Evolutionary conservation across 495 filamentous ascomycete genomes (phyloP).

Genomic region (Penicillium fimorum): DNA sequence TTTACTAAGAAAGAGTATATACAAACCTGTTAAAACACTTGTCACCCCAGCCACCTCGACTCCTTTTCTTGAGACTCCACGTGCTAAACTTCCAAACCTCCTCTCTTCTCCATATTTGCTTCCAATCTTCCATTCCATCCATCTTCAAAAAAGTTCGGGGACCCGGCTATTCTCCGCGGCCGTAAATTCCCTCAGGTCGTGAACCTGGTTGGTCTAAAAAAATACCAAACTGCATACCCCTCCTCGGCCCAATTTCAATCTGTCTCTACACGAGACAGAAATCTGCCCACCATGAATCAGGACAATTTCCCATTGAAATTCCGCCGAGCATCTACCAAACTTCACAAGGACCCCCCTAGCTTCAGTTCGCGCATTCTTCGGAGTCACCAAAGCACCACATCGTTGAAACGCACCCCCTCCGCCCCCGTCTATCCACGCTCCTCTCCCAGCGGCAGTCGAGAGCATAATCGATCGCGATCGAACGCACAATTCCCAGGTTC

Average conservation of each 20-base stretch:
- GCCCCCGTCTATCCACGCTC: conserved; percentile 57
- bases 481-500: conserved; percentile 48
- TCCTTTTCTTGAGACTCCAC: conserved; percentile 25
- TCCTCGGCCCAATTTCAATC: conserved; percentile 35
- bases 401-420: conserved; percentile 68
- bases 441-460: conserved; percentile 41
- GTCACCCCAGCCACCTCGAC: conserved; percentile 16
- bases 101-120: conserved; percentile 11
- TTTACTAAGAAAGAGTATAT: not conserved
- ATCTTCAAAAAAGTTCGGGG: conserved; percentile 1
- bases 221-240: conserved; percentile 18
- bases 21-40: conserved; percentile 2
- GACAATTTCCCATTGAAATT: conserved; percentile 48
- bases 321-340: conserved; percentile 48
- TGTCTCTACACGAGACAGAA: conserved; percentile 28
- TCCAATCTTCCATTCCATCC: conserved; percentile 3
- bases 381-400: conserved; percentile 46
- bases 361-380: conserved; percentile 44
- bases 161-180: conserved; percentile 12
- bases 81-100: conserved; percentile 16
- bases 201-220: conserved; percentile 12
- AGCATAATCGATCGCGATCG: conserved; percentile 50
- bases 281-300: conserved; percentile 43
- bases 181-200: not conserved
- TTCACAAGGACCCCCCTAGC: conserved; percentile 49